Base-by-base conservation (phyloP, 805 yeast species). In the Teunomyces tritomae region DNA sequence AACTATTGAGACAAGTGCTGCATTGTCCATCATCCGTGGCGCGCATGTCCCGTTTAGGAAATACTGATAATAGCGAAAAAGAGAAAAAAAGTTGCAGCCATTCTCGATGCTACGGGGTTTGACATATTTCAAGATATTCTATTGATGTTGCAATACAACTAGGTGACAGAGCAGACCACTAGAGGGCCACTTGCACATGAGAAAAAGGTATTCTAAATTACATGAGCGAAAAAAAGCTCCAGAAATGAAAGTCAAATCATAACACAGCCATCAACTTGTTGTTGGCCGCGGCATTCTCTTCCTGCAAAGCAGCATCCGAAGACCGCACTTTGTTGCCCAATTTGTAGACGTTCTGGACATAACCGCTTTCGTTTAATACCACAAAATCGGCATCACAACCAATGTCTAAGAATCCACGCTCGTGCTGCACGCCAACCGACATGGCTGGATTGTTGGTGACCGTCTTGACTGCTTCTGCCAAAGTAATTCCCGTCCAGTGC, bases 341-440 rank as follows among this genome's bases (percentile, higher is more conserved):
- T 63, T 80, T 80, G 64, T 65, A 80, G n/a, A 80, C 79, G 37
- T 61, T 63, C 57, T 71, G 64, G 35, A 80, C 74, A 47, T 67
- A 62, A 9, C 82, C 83, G 8, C 59, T 48, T 4, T 58, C 48
- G 52, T 74, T 74, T 49, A 80, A 55, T 4, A 80, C 71, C 11
- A 76, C 76, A 46, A 80, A 64, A 55, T 80, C 85, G 5, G 85
- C 85, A 57, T 79, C 83, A 52, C 82, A 75, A 4, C 83, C 83
- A 4, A 61, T 64, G 43, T 66, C 63, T 56, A 80, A 72, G 62
- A 68, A 78, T 0, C 85, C 85, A 58, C 79, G 77, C 41, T 63
- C 59, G 8, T 67, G 57, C 39, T 69, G 61, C 6, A 77, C 54
- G 9, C 77, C 74, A 26, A 80, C 57, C 5, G 81, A 70, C n/a